Evolutionary conservation across 2,329 filamentous ascomycete species (phyloP).

Genomic region (Fusarium algeriense): DNA sequence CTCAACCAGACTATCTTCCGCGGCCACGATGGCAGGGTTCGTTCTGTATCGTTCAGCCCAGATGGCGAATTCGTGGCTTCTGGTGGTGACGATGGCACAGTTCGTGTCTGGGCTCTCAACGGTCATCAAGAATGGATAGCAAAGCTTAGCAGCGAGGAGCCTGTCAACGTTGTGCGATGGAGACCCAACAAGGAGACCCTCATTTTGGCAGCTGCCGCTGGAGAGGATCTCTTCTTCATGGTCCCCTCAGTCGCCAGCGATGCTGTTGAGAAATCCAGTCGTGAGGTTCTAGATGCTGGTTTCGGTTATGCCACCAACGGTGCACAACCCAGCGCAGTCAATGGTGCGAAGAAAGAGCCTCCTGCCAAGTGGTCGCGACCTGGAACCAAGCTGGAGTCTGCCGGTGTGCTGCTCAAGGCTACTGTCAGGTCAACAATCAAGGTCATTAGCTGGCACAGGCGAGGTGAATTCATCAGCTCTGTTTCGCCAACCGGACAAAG

Average conservation of each 20-base stretch:
- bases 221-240: conserved; percentile 87
- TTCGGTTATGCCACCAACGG: conserved; percentile 89
- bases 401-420: conserved; percentile 83
- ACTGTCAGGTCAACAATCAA: conserved; percentile 86
- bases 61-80: conserved; percentile 88
- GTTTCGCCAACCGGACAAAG: conserved; percentile 84
- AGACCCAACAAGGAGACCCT: conserved; percentile 84
- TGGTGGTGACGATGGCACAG: conserved; percentile 93
- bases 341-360: conserved; percentile 76
- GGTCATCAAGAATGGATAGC: conserved; percentile 90
- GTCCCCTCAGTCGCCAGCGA: conserved; percentile 81
- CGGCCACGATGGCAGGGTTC: conserved; percentile 89
- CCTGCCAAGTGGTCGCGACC: conserved; percentile 88
- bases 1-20: conserved; percentile 87
- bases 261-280: conserved; percentile 78
- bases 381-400: conserved; percentile 76
- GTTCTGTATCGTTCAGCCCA: conserved; percentile 86
- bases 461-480: conserved; percentile 93
- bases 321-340: conserved; percentile 64
- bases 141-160: conserved; percentile 80
- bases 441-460: conserved; percentile 91
- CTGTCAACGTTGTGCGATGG: conserved; percentile 91
- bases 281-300: conserved; percentile 85
- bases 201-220: conserved; percentile 85
- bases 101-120: conserved; percentile 91